Evolutionary conservation across 306 rosid genomes (phyloP).

Genomic region (Abrus pulchellus): DNA sequence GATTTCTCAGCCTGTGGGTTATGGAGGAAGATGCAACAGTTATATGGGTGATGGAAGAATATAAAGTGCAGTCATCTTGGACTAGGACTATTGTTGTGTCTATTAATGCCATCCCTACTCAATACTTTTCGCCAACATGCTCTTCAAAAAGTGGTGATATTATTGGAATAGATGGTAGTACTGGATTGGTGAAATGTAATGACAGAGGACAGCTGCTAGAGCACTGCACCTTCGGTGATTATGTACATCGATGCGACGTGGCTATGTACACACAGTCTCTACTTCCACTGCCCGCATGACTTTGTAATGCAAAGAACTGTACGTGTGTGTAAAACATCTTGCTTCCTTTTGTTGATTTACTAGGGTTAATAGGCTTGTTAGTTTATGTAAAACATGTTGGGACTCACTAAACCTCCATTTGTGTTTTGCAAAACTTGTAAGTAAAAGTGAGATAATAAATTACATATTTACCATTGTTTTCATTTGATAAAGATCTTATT

Average conservation of each 20-base stretch:
- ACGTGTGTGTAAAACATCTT: too few relatives aligned
- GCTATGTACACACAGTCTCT: slow-evolving; percentile 37
- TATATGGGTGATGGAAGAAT: slow-evolving; percentile 49
- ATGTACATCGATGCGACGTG: background rate
- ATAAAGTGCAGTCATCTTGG: slow-evolving; percentile 45
- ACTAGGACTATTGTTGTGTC: slow-evolving; percentile 19
- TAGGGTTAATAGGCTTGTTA: too few relatives aligned
- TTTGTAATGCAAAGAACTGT: too few relatives aligned
- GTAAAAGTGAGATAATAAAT: too few relatives aligned
- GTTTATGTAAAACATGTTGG: too few relatives aligned
- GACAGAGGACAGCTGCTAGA: slow-evolving; percentile 15
- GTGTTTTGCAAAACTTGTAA: too few relatives aligned
- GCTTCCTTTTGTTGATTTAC: too few relatives aligned
- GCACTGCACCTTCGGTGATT: background rate
- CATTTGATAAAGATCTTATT: too few relatives aligned
- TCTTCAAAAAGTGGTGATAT: slow-evolving; percentile 35
- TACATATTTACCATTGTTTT: too few relatives aligned
- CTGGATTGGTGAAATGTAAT: slow-evolving; percentile 28
- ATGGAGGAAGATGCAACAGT: background rate
- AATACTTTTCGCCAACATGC: slow-evolving; percentile 1
- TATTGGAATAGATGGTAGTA: background rate
- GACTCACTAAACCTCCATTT: too few relatives aligned
- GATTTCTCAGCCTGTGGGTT: background rate
- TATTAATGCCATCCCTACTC: background rate
- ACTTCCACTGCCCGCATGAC: slow-evolving; percentile 30